Base-by-base conservation (phyloP, 1,139 yeast genomes). In the Magnusiomyces ingens region DNA sequence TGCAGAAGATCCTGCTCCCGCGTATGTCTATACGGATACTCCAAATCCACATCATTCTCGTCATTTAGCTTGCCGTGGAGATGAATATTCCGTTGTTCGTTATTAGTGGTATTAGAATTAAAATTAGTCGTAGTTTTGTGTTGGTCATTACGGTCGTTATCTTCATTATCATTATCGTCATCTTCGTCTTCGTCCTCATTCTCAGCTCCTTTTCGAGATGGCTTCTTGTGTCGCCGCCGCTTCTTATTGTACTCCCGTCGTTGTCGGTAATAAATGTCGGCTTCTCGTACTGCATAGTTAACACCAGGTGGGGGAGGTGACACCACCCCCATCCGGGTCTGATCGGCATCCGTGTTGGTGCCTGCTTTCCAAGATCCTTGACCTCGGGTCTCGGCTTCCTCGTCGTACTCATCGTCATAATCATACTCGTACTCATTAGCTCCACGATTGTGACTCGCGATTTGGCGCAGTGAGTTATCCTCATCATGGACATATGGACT, bases 231-330 rank as follows among this genome's bases (percentile, higher is more conserved):
- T 1, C 41, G 42, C 13, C 42, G 42, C 22, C 43, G 40, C 19
- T 46, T 45, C 45, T 48, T 43, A n/a, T 52, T 49, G 43, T 51
- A 49, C 37, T 42, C 49, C 22, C 50, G 48, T 19, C 42, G 52
- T 47, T 64, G 62, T 22, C 64, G 60, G 52, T 59, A 64, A 54
- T 69, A 69, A 47, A 68, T 60, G 51, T 69, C 72, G 1, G 72
- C 67, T 52, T 69, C 72, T 8, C 72, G 63, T 6, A 67, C 66
- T 1, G 72, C 72, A 54, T 69, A 69, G 51, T 69, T 64, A 10
- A 64, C 68, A 26, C 57, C 58, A n/a, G 55, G 51, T 1, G 55
- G 55, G 6, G 50, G 54, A 5, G 54, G 54, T 18, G 58, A 51
- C n/a, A 51, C 50, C 2, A 44, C 26, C 18, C 48, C 52, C 36